These are phyloP conservation scores for Gossypium raimondii DNA, from an alignment of 345 rosid species.

Conservation along the genomic window DNA sequence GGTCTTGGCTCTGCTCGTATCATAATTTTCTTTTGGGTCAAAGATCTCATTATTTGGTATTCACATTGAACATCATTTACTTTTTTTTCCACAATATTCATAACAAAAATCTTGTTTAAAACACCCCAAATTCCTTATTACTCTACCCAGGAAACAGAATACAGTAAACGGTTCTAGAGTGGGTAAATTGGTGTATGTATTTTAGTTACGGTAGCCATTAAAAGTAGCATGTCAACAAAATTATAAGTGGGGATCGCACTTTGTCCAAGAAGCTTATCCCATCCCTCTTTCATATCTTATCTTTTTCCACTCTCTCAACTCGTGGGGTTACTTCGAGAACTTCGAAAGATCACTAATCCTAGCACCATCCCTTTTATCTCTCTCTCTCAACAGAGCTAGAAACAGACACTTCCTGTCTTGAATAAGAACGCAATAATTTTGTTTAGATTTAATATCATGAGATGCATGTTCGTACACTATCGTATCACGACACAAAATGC, in stretches of 20 bases:
- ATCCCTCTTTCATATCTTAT: constrained; percentile 51
- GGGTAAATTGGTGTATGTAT: constrained; percentile 14
- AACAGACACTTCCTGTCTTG: neutral
- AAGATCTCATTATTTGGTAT: no score
- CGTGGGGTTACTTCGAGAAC: constrained; percentile 57
- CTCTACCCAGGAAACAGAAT: neutral
- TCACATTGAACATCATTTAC: no score
- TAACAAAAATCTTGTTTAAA: no score
- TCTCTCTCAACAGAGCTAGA: neutral
- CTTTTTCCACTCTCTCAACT: constrained; percentile 37
- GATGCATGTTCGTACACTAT: constrained; percentile 56
- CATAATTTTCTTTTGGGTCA: no score
- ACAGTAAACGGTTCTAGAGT: neutral
- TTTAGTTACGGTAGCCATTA: constrained; percentile 25
- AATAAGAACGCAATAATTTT: neutral
- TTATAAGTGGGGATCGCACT: constrained; percentile 50
- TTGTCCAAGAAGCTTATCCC: constrained; percentile 63
- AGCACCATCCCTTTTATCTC: constrained; percentile 20
- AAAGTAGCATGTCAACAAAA: neutral
- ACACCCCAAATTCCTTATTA: no score
- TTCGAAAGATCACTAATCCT: constrained; percentile 34
- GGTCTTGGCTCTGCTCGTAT: neutral
- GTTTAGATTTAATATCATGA: constrained; percentile 8
- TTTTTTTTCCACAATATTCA: no score
- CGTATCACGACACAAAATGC: constrained; percentile 33